Percentiles rank a stretch among this genome's conserved stretches.
These are phyloP conservation scores for Boletus pseudo-olivaceus DNA, from an alignment of 768 basidiomycete species.

Conservation along the genomic window DNA sequence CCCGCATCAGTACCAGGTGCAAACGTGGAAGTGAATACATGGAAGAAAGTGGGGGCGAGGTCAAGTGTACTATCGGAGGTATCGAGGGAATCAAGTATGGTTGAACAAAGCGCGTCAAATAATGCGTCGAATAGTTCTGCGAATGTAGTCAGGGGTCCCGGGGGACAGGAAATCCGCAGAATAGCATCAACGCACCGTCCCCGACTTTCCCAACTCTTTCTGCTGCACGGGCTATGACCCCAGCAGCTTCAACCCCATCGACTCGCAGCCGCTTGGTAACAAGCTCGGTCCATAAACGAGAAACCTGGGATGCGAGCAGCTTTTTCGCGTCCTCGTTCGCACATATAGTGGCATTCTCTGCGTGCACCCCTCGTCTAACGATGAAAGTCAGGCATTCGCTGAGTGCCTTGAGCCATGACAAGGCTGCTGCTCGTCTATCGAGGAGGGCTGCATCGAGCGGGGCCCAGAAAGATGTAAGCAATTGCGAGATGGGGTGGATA, in stretches of 20 bases:
- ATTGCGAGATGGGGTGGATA: constrained; percentile 37
- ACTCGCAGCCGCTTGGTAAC: constrained; percentile 43
- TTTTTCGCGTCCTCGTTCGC: constrained; percentile 3
- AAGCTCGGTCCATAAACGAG: constrained; percentile 48
- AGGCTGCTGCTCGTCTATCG: constrained; percentile 24
- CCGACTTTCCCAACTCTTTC: constrained; percentile 40
- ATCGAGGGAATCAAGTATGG: constrained; percentile 4
- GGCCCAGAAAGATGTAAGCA: constrained; percentile 82
- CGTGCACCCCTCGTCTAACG: constrained; percentile 27
- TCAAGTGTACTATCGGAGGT: background rate
- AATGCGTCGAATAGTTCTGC: constrained; percentile 47
- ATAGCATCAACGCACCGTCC: constrained; percentile 32
- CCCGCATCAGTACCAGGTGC: constrained; percentile 9
- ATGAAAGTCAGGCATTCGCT: constrained; percentile 70
- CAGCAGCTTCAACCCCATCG: constrained; percentile 41
- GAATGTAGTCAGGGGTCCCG: constrained; percentile 2
- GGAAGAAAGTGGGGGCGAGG: constrained; percentile 46
- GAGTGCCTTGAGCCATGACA: constrained; percentile 65
- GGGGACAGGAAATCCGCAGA: constrained; percentile 22
- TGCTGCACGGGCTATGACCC: constrained; percentile 44
- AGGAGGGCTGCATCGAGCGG: constrained; percentile 51
- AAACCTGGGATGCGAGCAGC: constrained; percentile 46
- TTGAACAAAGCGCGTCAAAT: constrained; percentile 42
- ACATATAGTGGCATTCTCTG: constrained; percentile 1
- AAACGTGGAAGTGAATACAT: constrained; percentile 42